Percentiles rank a stretch among this genome's conserved stretches.
phyloP scores from a whole-genome alignment of 2,329 filamentous ascomycete species.

The Microdochium bolleyi region DNA sequence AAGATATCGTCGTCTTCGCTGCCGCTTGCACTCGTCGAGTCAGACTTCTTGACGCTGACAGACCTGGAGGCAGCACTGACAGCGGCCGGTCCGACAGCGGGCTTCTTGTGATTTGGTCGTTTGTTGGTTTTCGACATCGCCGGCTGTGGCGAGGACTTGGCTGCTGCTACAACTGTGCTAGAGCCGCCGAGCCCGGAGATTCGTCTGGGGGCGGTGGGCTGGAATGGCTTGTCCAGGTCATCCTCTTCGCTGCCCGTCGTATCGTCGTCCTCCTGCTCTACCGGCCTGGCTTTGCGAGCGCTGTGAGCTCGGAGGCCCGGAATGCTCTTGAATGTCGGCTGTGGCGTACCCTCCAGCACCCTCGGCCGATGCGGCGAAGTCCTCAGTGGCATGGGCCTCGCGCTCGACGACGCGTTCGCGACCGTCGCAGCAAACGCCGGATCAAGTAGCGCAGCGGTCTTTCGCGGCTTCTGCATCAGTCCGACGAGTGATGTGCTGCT shows the following conservation, averaged over 20 bases:
- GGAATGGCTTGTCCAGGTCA: slow-evolving; percentile 8
- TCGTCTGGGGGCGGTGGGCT: background rate
- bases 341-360: background rate
- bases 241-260: slow-evolving; percentile 9
- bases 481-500: slow-evolving; percentile 27
- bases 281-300: background rate
- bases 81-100: background rate
- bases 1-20: background rate
- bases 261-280: slow-evolving; percentile 15
- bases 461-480: slow-evolving; percentile 33
- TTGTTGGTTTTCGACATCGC: background rate
- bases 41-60: background rate
- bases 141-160: background rate
- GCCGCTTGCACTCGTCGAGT: background rate
- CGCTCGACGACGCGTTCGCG: slow-evolving; percentile 15
- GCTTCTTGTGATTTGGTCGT: background rate
- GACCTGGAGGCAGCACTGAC: background rate
- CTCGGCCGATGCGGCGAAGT: background rate
- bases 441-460: slow-evolving; percentile 13
- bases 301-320: slow-evolving; percentile 2
- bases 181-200: background rate
- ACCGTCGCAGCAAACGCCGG: slow-evolving; percentile 5
- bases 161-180: background rate
- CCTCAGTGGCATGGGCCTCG: background rate
- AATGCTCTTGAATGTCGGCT: background rate